Percentiles rank a stretch among this genome's conserved stretches.
Conservation (phyloP, 164 flowering plant species). For the Akebia trifoliata region DNA sequence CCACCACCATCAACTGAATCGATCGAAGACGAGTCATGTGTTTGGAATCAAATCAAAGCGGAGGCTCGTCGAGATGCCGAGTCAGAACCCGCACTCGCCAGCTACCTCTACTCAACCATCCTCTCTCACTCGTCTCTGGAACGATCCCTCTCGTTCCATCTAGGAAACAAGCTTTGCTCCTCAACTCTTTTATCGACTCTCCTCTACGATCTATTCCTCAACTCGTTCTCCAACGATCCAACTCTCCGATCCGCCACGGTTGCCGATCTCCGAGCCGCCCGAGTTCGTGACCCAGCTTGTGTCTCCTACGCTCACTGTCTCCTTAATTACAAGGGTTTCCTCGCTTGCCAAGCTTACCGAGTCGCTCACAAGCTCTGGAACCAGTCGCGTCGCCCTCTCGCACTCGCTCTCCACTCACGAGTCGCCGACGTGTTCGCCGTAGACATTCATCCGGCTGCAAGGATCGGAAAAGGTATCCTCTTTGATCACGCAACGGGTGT, state of each 20-base stretch:
- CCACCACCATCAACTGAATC: not conserved
- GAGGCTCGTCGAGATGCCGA: constrained; percentile 15
- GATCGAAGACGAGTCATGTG: not conserved
- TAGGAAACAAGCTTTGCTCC: constrained; percentile 14
- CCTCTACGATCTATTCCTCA: constrained; percentile 12
- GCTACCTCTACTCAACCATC: constrained; percentile 13
- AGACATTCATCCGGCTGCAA: constrained; percentile 8
- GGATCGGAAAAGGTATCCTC: constrained; percentile 4
- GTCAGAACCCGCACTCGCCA: constrained; percentile 14
- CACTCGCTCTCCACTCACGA: constrained; percentile 11
- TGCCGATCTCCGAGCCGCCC: constrained; percentile 10
- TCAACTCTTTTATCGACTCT: constrained; percentile 14
- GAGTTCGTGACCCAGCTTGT: constrained; percentile 14
- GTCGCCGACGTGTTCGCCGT: constrained; percentile 11
- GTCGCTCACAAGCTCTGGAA: constrained; percentile 11
- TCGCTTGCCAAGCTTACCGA: constrained; percentile 18
- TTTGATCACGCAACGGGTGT: constrained; percentile 15
- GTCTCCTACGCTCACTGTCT: constrained; percentile 9
- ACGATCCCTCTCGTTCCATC: constrained; percentile 12
- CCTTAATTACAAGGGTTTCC: constrained; percentile 12
- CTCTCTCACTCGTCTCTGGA: constrained; percentile 10
- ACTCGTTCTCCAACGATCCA: constrained; percentile 7
- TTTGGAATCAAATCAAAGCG: constrained; percentile 12
- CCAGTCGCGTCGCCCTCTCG: constrained; percentile 5
- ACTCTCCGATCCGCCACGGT: constrained; percentile 3